Evolutionary conservation across 495 filamentous ascomycete species (phyloP).

Genomic region (Parathielavia appendiculata): DNA sequence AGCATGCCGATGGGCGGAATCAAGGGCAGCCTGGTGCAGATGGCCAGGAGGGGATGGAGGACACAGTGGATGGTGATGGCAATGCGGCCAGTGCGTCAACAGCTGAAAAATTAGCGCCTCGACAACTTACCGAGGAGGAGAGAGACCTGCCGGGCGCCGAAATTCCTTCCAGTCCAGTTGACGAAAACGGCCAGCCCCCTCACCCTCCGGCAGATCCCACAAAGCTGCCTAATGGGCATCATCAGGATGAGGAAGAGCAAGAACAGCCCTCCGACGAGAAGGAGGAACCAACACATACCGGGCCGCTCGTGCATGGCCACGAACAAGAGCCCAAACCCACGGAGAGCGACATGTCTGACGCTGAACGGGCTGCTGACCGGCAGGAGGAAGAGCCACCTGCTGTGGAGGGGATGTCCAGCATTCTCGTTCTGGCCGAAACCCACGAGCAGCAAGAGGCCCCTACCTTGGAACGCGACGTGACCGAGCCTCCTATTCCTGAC

Average conservation of each 20-base stretch:
- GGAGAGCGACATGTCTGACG: neutral
- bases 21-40: no score
- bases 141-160: no score
- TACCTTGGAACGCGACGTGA: neutral
- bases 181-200: no score
- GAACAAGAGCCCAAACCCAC: neutral
- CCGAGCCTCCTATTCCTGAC: no score
- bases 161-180: no score
- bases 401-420: neutral
- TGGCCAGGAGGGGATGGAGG: neutral
- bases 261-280: neutral
- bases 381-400: neutral
- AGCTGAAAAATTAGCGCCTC: no score
- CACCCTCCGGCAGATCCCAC: neutral
- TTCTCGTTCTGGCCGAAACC: neutral
- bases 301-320: no score
- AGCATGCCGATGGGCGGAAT: neutral
- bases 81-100: no score
- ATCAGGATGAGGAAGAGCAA: neutral
- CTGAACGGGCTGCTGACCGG: neutral
- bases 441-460: neutral
- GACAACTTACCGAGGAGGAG: no score
- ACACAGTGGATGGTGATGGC: no score
- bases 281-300: no score
- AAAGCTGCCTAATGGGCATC: neutral